Evolutionary conservation across 2,329 filamentous ascomycete genomes (phyloP), one percentile per base, ranked within the genome.

Genomic region (Colletotrichum chrysophilum): DNA sequence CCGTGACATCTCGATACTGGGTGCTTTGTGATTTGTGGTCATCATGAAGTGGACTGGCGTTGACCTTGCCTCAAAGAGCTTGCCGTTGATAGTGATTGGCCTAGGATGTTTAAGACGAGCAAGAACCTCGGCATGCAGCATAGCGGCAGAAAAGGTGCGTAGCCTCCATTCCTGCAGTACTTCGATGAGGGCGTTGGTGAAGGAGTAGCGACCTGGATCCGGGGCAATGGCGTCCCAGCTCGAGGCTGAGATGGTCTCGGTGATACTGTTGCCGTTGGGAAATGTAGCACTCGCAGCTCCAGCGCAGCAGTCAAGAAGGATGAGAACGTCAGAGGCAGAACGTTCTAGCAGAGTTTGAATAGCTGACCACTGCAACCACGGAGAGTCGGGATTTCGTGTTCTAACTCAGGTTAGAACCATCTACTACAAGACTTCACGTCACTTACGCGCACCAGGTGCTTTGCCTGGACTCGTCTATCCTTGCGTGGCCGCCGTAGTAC

Each of bases 1-100:
- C 28, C 86, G 85, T 7, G 87, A 87, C 43, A 92, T 81, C 79
- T 92, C 90, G 58, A 92, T 92, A 71, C 90, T 91, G 0, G 89
- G 89, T 2, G 89, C 89, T 74, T 86, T 89, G 79, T 91, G 90
- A 74, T 92, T 91, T 21, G 89, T 86, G 3, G 90, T 92, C 89
- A 91, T 91, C 89, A 92, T 92, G 78, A 91, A 91, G 78, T 92
- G 90, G 6, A 92, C 89, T 0, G 90, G 90, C 0, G 90, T 92
- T 3, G 90, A 90, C 52, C 90, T 87, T 43, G 89, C 88, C 79
- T 92, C 90, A 62, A 91, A 90, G 21, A 88, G 86, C 81, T 88
- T 90, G 68, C 90, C 90, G 77, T 92, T 91, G 78, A 90, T 88
- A 72, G 88, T 86, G 77, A 91, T 88, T 24, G 90, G 90, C 9